These are phyloP conservation scores for Phytopythium helicoides DNA, from an alignment of 352 stramenopile genomes.

Conservation along the genomic window DNA sequence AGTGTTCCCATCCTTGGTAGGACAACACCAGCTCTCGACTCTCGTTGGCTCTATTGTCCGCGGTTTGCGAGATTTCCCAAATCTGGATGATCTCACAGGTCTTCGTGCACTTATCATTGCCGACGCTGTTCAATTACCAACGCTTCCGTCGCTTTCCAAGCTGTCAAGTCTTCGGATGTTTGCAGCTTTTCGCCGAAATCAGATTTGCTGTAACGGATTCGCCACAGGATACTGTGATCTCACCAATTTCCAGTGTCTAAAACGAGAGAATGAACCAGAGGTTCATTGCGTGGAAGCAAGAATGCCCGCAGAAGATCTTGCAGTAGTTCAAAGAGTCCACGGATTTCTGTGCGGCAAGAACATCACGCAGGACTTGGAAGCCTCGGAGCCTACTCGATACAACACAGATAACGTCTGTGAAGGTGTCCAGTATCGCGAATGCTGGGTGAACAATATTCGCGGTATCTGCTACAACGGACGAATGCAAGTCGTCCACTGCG, in stretches of 20 bases:
- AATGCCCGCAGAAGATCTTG: constrained; percentile 18
- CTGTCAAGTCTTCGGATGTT: constrained; percentile 25
- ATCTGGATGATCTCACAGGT: constrained; percentile 19
- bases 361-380: constrained; percentile 24
- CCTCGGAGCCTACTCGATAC: constrained; percentile 18
- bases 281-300: constrained; percentile 19
- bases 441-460: constrained; percentile 8
- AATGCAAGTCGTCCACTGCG: constrained; percentile 44
- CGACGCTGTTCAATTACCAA: constrained; percentile 20
- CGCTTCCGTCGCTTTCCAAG: constrained; percentile 14
- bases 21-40: constrained; percentile 26
- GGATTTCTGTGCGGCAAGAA: constrained; percentile 27
- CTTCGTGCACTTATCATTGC: constrained; percentile 23
- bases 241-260: constrained; percentile 26
- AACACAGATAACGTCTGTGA: too few relatives aligned
- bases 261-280: constrained; percentile 14
- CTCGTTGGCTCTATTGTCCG: constrained; percentile 22
- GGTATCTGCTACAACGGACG: constrained; percentile 46
- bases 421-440: constrained; percentile 34
- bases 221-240: constrained; percentile 22
- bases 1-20: constrained; percentile 31
- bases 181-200: constrained; percentile 24
- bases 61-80: constrained; percentile 22
- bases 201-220: constrained; percentile 41
- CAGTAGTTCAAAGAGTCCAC: constrained; percentile 7